Evolutionary conservation across 2,329 filamentous ascomycete genomes (phyloP).

Genomic region (Lachnellula cervina): DNA sequence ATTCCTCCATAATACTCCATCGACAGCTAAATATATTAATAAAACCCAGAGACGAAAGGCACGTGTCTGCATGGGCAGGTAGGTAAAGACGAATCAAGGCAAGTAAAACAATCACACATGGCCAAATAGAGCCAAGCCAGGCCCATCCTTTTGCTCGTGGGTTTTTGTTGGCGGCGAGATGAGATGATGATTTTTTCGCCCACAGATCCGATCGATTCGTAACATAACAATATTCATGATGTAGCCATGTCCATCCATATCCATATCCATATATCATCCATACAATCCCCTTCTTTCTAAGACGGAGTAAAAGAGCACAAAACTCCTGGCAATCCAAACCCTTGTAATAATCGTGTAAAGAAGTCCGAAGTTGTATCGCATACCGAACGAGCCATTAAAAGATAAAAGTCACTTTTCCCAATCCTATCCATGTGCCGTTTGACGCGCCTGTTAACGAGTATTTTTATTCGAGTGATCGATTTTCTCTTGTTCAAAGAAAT

Average conservation of each 20-base stretch:
- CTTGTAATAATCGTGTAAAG: slow-evolving; percentile 12
- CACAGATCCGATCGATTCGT: not conserved
- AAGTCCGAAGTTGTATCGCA: slow-evolving; percentile 8
- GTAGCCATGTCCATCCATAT: not conserved
- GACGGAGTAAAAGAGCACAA: not conserved
- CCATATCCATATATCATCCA: slow-evolving; percentile 4
- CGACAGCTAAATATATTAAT: not conserved
- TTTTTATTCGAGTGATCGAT: slow-evolving; percentile 12
- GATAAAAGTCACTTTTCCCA: slow-evolving; percentile 21
- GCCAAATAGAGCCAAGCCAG: not conserved
- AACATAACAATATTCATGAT: not conserved
- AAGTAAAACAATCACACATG: not conserved
- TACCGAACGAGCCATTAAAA: slow-evolving; percentile 17
- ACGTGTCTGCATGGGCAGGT: not conserved
- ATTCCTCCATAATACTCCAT: not conserved
- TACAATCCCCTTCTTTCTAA: not conserved
- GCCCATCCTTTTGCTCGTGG: not conserved
- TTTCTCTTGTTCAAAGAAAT: slow-evolving; percentile 7
- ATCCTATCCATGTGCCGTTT: slow-evolving; percentile 15
- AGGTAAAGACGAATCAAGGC: not conserved
- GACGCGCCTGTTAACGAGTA: slow-evolving; percentile 17
- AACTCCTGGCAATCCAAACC: slow-evolving; percentile 4
- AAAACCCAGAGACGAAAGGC: not conserved
- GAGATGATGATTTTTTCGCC: not conserved
- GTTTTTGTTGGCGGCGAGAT: not conserved